These are phyloP conservation scores for Pseudocohnilembus persalinus DNA, from an alignment of 169 alveolate genomes.

Conservation along the genomic window DNA sequence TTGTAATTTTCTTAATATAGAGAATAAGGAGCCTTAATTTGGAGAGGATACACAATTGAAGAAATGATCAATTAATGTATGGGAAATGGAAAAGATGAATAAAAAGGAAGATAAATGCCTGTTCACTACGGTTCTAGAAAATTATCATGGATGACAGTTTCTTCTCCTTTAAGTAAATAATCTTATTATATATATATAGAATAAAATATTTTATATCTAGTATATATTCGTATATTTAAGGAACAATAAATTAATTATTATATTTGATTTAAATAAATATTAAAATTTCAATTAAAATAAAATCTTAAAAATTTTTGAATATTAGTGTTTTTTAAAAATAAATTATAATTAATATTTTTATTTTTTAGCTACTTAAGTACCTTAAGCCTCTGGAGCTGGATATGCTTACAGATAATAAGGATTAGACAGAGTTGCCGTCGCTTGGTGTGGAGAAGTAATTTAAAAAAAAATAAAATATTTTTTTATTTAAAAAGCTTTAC, in stretches of 20 bases:
- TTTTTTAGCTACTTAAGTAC: constrained; percentile 87
- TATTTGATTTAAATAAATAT: too few relatives aligned
- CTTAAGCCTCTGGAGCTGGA: constrained; percentile 97
- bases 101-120: constrained; percentile 98
- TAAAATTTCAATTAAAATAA: too few relatives aligned
- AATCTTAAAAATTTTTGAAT: neutral
- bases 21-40: constrained; percentile 91
- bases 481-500: too few relatives aligned
- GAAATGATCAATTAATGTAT: constrained; percentile 75
- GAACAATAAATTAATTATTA: constrained; percentile 1
- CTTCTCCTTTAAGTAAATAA: constrained; percentile 93
- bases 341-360: too few relatives aligned
- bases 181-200: too few relatives aligned
- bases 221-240: too few relatives aligned
- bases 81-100: constrained; percentile 86
- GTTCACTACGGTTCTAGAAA: constrained; percentile 90
- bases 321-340: too few relatives aligned
- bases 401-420: constrained; percentile 88
- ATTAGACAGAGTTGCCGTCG: constrained; percentile 87
- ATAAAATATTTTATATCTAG: too few relatives aligned
- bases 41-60: constrained; percentile 90
- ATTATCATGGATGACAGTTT: constrained; percentile 89
- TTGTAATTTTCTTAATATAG: constrained; percentile 92
- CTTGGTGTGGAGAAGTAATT: constrained; percentile 91
- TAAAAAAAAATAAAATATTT: neutral